Evolutionary conservation across 2,329 filamentous ascomycete species (phyloP).

Genomic region (Elsinoe ampelina): DNA sequence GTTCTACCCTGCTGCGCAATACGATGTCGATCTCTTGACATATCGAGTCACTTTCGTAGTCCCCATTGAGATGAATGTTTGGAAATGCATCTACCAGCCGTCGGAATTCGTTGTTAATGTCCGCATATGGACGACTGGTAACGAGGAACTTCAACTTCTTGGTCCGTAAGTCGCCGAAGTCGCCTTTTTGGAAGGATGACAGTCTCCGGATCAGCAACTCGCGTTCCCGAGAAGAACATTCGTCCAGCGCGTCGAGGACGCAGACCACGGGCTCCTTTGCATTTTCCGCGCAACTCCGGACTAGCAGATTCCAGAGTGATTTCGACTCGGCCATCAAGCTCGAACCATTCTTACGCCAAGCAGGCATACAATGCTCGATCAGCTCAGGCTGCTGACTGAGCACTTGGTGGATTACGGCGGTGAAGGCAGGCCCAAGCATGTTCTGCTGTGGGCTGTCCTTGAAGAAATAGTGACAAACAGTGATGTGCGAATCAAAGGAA

Average conservation of each 20-base stretch:
- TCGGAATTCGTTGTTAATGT: conserved; percentile 13
- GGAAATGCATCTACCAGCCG: neutral
- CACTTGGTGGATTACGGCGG: conserved; percentile 32
- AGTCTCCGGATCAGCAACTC: conserved; percentile 14
- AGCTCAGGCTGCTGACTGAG: conserved; percentile 24
- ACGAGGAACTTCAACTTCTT: conserved; percentile 16
- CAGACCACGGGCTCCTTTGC: conserved; percentile 14
- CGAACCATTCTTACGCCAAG: conserved; percentile 19
- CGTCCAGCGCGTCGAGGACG: conserved; percentile 24
- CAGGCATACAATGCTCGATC: conserved; percentile 18
- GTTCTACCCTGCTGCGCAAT: no score
- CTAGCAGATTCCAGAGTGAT: conserved; percentile 18
- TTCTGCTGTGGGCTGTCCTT: conserved; percentile 31
- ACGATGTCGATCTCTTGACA: conserved; percentile 7
- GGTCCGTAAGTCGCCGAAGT: no score
- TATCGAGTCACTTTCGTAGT: conserved; percentile 17
- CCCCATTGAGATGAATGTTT: conserved; percentile 11
- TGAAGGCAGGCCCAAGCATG: conserved; percentile 24
- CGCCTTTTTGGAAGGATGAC: no score
- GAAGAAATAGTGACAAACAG: conserved; percentile 32
- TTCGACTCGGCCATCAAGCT: conserved; percentile 16
- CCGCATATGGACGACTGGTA: conserved; percentile 16
- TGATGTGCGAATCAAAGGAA: neutral
- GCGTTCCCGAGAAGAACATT: conserved; percentile 18
- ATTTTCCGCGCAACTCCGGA: neutral